Percentiles rank a stretch among this genome's conserved stretches.
phyloP scores from a whole-genome alignment of 176 grass and related monocot species.

The Themeda triandra region DNA sequence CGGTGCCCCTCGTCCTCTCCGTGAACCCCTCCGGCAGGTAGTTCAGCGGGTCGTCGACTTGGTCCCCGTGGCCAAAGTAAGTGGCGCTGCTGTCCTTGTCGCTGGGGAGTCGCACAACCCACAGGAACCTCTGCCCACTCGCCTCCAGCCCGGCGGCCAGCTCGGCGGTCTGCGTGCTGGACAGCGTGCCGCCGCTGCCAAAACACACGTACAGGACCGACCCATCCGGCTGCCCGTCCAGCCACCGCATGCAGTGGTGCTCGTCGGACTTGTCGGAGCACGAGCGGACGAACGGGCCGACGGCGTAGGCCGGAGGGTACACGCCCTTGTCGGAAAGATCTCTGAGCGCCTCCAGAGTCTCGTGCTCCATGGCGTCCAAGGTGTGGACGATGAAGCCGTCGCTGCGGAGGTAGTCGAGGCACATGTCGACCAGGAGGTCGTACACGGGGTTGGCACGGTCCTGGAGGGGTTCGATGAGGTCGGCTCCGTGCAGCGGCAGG shows the following conservation, averaged over 20 bases:
- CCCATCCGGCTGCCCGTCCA: constrained; percentile 41
- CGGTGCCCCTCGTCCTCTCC: constrained; percentile 16
- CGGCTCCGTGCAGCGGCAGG: constrained; percentile 26
- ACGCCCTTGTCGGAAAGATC: constrained; percentile 20
- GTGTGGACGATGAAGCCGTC: constrained; percentile 38
- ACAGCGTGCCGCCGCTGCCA: constrained; percentile 52
- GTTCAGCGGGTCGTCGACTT: background rate
- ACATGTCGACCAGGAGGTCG: background rate
- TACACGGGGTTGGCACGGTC: constrained; percentile 18
- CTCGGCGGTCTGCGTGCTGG: constrained; percentile 33
- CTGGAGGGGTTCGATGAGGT: constrained; percentile 12
- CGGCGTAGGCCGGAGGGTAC: constrained; percentile 18
- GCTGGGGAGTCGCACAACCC: constrained; percentile 41
- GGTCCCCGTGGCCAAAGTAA: background rate
- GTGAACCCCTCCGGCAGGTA: constrained; percentile 44
- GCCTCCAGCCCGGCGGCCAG: constrained; percentile 44
- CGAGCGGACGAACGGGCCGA: constrained; percentile 36
- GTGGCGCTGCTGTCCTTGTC: background rate
- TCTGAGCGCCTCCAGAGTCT: background rate
- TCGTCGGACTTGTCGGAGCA: background rate
- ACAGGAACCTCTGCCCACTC: constrained; percentile 52
- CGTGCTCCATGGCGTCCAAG: constrained; percentile 21
- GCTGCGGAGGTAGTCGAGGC: constrained; percentile 7
- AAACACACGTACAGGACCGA: constrained; percentile 51
- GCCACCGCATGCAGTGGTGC: constrained; percentile 40